Evolutionary conservation across 2,329 filamentous ascomycete species (phyloP).

Genomic region (Myriosclerotinia scirpicola): DNA sequence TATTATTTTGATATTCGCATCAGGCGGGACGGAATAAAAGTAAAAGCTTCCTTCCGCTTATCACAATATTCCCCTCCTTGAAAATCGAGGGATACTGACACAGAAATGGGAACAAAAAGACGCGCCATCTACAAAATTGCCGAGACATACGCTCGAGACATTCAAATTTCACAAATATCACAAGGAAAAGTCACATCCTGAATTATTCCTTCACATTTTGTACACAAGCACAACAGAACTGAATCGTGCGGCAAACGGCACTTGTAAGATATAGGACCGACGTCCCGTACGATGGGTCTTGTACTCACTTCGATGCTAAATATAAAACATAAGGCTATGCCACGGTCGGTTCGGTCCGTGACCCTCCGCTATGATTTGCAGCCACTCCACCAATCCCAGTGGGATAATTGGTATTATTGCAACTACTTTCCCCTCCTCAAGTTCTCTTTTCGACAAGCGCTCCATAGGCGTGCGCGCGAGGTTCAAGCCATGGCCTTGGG

Average conservation of each 20-base stretch:
- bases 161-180: background rate
- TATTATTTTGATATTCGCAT: background rate
- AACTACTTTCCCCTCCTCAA: background rate
- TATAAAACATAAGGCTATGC: background rate
- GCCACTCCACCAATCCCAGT: background rate
- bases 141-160: background rate
- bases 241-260: background rate
- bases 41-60: background rate
- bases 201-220: background rate
- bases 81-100: background rate
- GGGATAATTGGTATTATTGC: background rate
- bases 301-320: background rate
- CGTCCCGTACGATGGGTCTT: background rate
- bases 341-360: conserved; percentile 20
- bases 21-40: conserved; percentile 6
- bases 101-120: background rate
- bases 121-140: background rate
- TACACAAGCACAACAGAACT: background rate
- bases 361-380: conserved; percentile 1
- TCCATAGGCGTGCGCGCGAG: background rate
- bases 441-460: background rate
- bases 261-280: background rate
- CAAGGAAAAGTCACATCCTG: background rate
- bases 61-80: background rate
- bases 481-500: background rate